Evolutionary conservation across 2,329 filamentous ascomycete species (phyloP), one percentile per base, ranked within the genome.

Genomic region (Xylariaceae sp.): DNA sequence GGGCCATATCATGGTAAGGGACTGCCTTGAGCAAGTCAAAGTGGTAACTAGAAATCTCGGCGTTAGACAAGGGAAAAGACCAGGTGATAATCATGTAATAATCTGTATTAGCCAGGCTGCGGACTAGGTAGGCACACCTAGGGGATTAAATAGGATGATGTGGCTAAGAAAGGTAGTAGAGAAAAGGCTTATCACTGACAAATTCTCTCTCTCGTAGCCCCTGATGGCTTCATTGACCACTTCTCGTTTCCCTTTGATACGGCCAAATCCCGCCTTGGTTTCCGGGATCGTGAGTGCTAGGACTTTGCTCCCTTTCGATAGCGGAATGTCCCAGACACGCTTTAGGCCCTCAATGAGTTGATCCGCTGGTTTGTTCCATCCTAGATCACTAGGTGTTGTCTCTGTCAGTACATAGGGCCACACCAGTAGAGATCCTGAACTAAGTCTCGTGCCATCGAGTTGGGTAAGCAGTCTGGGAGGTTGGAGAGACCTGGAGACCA

Each of bases 231-330:
- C 57, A 61, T 87, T 87, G 48, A 87, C 67, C 19, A 68, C 63
- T 21, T 74, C 67, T 5, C 80, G 71, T 34, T 62, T 66, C 26
- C 59, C 56, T 16, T 68, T 66, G 18, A 76, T 51, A 19, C 59
- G 59, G n/a, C 63, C 58, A 6, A 57, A 57, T 19, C 60, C 63
- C 21, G 61, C 50, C 6, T 68, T 64, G 22, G 74, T 75, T 59
- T 86, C 83, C 0, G 81, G 82, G 2, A 88, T 74, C 0, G 84
- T 87, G 46, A 87, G 71, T 4, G 83, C 82, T 2, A 88, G 76
- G 8, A 87, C 78, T 54, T 81, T 81, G 61, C 73, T 73, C 10
- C 76, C 75, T 26, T 73, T 72, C 1, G 66, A 63, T 1, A 85
- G 71, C 1, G 79, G 73, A 2, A 80, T 67, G 41, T 73, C 67